These are phyloP conservation scores for Clarkia xantiana DNA, from an alignment of 345 rosid genomes.

Conservation along the genomic window DNA sequence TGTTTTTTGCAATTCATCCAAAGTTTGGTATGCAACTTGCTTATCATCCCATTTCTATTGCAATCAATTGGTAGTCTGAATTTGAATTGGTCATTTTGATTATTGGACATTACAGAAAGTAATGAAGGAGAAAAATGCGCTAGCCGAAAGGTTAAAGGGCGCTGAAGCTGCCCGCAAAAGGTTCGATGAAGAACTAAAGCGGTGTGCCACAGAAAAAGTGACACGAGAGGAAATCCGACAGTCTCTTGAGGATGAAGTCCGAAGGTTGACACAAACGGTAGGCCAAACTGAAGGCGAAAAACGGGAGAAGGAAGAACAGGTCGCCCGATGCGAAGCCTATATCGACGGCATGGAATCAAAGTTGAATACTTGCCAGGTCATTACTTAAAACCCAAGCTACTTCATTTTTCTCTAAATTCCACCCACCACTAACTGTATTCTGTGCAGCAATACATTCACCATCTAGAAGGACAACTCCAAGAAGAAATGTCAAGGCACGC, in stretches of 20 bases:
- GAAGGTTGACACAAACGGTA: constrained; percentile 62
- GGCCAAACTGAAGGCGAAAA: constrained; percentile 94
- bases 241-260: constrained; percentile 80
- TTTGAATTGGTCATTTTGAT: no score
- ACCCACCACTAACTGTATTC: background rate
- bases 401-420: background rate
- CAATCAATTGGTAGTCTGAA: no score
- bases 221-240: constrained; percentile 76
- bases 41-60: no score
- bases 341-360: constrained; percentile 86
- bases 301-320: constrained; percentile 83
- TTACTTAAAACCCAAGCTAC: background rate
- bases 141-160: constrained; percentile 72
- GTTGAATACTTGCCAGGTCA: constrained; percentile 86
- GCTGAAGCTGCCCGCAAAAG: constrained; percentile 86
- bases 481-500: constrained; percentile 89
- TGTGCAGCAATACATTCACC: constrained; percentile 77
- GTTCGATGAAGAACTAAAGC: constrained; percentile 84
- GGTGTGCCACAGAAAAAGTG: constrained; percentile 71
- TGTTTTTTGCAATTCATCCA: no score
- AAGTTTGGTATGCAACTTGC: no score
- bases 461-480: constrained; percentile 55
- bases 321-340: constrained; percentile 85
- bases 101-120: constrained; percentile 48
- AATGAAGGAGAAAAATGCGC: constrained; percentile 82